Conservation (phyloP, 2,329 filamentous ascomycete species). For the Paraconiothyrium sp. region DNA sequence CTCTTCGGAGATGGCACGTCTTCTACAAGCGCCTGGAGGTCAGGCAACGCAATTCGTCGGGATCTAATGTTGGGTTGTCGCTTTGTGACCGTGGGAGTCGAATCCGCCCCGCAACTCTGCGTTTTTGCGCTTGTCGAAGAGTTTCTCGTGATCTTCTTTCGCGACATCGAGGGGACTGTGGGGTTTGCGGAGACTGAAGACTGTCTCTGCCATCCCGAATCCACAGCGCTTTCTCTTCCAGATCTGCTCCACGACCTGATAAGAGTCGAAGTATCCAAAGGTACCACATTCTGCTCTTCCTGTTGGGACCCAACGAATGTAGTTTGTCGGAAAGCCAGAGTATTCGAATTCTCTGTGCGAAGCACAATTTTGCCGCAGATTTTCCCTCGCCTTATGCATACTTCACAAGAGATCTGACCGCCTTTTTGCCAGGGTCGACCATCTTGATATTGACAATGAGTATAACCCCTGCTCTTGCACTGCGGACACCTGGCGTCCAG, state of each 20-base stretch:
- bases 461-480: background rate
- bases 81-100: background rate
- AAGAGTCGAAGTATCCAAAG: background rate
- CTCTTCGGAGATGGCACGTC: too few relatives aligned
- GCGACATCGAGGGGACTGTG: background rate
- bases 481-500: background rate
- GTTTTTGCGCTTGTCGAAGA: background rate
- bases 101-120: background rate
- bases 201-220: background rate
- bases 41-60: too few relatives aligned
- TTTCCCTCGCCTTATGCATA: background rate
- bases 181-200: background rate
- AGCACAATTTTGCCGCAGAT: background rate
- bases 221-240: background rate
- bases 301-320: background rate
- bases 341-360: background rate
- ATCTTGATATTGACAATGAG: background rate
- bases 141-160: background rate
- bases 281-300: background rate
- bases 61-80: background rate
- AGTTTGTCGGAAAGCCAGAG: background rate
- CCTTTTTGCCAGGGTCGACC: background rate
- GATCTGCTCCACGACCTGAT: background rate
- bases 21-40: too few relatives aligned
- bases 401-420: background rate